Percentiles rank a stretch among this genome's conserved stretches.
phyloP scores from a whole-genome alignment of 2,329 filamentous ascomycete genomes.

The Trichoderma guizhouense region DNA sequence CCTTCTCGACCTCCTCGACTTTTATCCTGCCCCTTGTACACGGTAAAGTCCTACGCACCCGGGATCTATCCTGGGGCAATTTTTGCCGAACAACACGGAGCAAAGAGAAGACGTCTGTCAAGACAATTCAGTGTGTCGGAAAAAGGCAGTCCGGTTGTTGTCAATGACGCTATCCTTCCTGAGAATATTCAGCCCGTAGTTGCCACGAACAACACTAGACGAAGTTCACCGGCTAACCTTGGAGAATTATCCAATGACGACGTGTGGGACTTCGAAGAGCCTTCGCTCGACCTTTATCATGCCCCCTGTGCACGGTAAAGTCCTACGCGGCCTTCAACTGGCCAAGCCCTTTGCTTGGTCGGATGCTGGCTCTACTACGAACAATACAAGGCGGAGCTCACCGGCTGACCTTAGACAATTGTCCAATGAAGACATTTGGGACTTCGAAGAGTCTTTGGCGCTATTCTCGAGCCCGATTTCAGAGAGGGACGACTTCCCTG shows the following conservation, averaged over 20 bases:
- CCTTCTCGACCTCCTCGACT: not conserved
- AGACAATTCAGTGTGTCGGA: constrained; percentile 27
- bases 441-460: constrained; percentile 25
- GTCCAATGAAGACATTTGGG: constrained; percentile 22
- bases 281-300: too few relatives aligned
- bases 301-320: too few relatives aligned
- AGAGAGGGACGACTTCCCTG: constrained; percentile 29
- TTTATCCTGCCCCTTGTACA: too few relatives aligned
- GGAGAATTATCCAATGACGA: constrained; percentile 19
- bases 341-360: constrained; percentile 29
- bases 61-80: constrained; percentile 12
- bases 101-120: not conserved
- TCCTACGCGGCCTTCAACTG: not conserved
- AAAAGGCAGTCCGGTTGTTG: constrained; percentile 24
- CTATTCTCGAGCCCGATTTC: constrained; percentile 30
- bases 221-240: constrained; percentile 30
- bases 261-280: constrained; percentile 25
- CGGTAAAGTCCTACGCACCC: too few relatives aligned
- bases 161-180: not conserved
- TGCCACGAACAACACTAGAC: constrained; percentile 25
- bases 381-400: constrained; percentile 30
- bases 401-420: constrained; percentile 23
- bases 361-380: constrained; percentile 25
- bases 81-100: not conserved
- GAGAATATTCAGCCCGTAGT: not conserved